Evolutionary conservation across 345 rosid genomes (phyloP).

Genomic region (Corchorus capsularis): DNA sequence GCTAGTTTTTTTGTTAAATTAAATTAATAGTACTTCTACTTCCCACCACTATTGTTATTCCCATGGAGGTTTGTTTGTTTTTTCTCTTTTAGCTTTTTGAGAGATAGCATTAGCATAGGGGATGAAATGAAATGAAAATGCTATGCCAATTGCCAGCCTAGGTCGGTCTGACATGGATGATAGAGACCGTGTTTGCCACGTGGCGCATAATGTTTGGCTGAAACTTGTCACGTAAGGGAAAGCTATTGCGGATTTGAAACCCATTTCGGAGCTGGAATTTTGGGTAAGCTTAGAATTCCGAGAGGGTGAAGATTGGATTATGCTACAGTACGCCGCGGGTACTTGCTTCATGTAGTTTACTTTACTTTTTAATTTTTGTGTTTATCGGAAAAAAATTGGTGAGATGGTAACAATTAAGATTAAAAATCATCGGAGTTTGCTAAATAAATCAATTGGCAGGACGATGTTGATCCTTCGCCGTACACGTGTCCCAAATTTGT

Average conservation of each 20-base stretch:
- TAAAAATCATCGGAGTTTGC: no score
- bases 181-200: constrained; percentile 4
- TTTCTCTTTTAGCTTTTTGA: neutral
- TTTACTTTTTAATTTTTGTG: neutral
- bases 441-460: no score
- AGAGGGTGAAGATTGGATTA: neutral
- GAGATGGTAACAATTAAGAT: neutral
- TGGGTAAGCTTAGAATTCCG: neutral
- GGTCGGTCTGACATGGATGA: constrained; percentile 25
- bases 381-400: neutral
- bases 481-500: no score
- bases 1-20: no score
- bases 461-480: no score
- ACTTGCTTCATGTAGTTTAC: no score
- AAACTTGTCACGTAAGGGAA: neutral
- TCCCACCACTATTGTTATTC: no score
- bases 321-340: neutral
- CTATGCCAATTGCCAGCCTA: neutral
- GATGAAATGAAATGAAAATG: no score
- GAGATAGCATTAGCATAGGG: neutral
- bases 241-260: neutral
- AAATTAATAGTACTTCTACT: no score
- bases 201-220: constrained; percentile 14
- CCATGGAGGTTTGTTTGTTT: neutral
- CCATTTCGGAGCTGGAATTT: neutral